Evolutionary conservation across 352 stramenopile genomes (phyloP), one percentile per base, ranked within the genome.

Genomic region (Phytophthora tubulina): DNA sequence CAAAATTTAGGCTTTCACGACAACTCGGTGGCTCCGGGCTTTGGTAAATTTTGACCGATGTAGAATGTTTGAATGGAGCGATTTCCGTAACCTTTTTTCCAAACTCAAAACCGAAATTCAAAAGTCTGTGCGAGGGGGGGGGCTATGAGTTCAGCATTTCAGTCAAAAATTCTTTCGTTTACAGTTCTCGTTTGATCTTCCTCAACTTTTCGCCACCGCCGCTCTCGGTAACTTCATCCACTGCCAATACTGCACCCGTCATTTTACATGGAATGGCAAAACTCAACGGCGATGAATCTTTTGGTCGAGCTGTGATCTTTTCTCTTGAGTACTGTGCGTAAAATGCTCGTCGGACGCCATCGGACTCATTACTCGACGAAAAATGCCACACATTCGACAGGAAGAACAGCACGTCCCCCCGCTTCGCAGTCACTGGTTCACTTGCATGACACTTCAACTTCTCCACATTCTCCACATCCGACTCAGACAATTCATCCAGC

Each of bases 321-420:
- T 75, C 51, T 32, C 56, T 42, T 21, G 78, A 90, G 66, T 91
- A 94, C 60, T 94, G 87, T 0, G 81, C 85, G 72, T 94, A 94
- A 60, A 93, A 93, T 1, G 85, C 87, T 7, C 85, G 80, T 36
- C 87, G 79, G 30, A 50, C 30, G 2, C 42, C 32, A 14, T 73
- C 38, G 9, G 87, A 89, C 21, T 75, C 63, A 58, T 94, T 94
- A 68, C 57, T 75, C 9, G 84, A 83, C 3, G 87, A 94, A 53
- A 68, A 85, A 49, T 94, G 87, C 87, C 85, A 94, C 30, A 93
- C 79, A 51, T 90, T 80, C 2, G 87, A 94, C 42, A 81, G 60
- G 58, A 94, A 94, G 48, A 92, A 75, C n/a, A 94, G 8, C 31
- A 82, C 81, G 10, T 82, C 76, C 3, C 86, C 86, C 9, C 78